These are phyloP conservation scores for Candolleomyces eurysporus DNA, from an alignment of 768 basidiomycete genomes.

Conservation along the genomic window DNA sequence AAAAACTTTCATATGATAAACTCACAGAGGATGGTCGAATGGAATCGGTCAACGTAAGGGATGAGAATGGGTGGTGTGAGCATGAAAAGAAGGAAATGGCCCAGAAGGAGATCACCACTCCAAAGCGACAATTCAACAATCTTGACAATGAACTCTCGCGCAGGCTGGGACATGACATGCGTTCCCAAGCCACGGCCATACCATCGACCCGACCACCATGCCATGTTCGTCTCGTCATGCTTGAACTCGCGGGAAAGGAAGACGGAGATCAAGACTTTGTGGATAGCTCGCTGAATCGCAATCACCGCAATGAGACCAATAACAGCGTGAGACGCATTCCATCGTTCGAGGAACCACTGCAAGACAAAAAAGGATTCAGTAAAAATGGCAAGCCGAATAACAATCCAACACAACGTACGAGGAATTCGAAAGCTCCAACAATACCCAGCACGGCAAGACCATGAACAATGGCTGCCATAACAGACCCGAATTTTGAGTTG, in stretches of 20 bases:
- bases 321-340: slow-evolving; percentile 90
- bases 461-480: slow-evolving; percentile 91
- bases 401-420: slow-evolving; percentile 52
- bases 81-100: slow-evolving; percentile 87
- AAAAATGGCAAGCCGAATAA: slow-evolving; percentile 10
- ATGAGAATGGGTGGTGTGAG: slow-evolving; percentile 84
- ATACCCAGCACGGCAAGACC: slow-evolving; percentile 78
- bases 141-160: slow-evolving; percentile 96
- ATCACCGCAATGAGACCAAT: slow-evolving; percentile 91
- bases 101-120: slow-evolving; percentile 90
- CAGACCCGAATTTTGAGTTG: slow-evolving; percentile 87
- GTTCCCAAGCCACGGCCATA: slow-evolving; percentile 90
- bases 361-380: slow-evolving; percentile 14
- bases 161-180: slow-evolving; percentile 96
- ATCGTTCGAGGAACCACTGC: slow-evolving; percentile 92
- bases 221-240: slow-evolving; percentile 97
- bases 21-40: slow-evolving; percentile 89
- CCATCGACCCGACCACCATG: slow-evolving; percentile 99
- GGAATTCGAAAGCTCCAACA: slow-evolving; percentile 94
- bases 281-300: slow-evolving; percentile 85
- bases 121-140: slow-evolving; percentile 94
- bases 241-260: slow-evolving; percentile 98
- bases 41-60: slow-evolving; percentile 89
- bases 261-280: slow-evolving; percentile 92
- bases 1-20: slow-evolving; percentile 14